Conservation (phyloP, 164 flowering plant genomes). For the Brasenia schreberi region DNA sequence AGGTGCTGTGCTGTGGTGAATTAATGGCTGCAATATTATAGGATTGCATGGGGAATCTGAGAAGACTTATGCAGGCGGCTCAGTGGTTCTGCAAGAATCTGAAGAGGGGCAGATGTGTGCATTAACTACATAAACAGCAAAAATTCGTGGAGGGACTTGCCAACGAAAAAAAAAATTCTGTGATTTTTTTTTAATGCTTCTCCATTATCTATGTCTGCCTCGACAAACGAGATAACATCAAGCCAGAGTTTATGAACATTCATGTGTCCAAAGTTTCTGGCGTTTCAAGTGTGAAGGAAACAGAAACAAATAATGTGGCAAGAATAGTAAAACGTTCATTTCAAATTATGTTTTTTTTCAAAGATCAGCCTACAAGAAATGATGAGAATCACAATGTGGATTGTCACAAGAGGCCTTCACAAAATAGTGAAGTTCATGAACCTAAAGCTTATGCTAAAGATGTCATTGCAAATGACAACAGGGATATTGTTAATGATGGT, state of each 20-base stretch:
- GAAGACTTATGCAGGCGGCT: too few relatives aligned
- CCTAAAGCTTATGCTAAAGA: constrained; percentile 15
- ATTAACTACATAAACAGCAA: too few relatives aligned
- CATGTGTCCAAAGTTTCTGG: constrained; percentile 10
- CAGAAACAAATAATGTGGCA: not conserved
- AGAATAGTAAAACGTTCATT: not conserved
- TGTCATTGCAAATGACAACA: constrained; percentile 18
- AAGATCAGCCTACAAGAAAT: constrained; percentile 2
- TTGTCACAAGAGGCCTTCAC: constrained; percentile 15
- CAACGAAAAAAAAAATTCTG: constrained; percentile 32
- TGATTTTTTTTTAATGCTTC: constrained; percentile 23
- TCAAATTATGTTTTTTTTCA: not conserved
- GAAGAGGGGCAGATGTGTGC: too few relatives aligned
- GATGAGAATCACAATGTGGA: constrained; percentile 6
- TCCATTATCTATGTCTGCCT: constrained; percentile 9
- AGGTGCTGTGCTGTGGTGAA: too few relatives aligned
- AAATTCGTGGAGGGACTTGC: constrained; percentile 42
- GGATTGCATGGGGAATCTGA: too few relatives aligned
- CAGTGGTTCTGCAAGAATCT: too few relatives aligned
- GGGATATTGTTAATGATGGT: constrained; percentile 30
- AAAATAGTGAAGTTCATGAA: constrained; percentile 9
- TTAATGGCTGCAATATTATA: too few relatives aligned
- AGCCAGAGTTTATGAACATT: constrained; percentile 18
- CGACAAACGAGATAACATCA: constrained; percentile 16
- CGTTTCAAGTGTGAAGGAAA: constrained; percentile 2